Evolutionary conservation across 2,329 filamentous ascomycete species (phyloP), one percentile per base, ranked within the genome.

Genomic region (Xylariomycetidae sp.): DNA sequence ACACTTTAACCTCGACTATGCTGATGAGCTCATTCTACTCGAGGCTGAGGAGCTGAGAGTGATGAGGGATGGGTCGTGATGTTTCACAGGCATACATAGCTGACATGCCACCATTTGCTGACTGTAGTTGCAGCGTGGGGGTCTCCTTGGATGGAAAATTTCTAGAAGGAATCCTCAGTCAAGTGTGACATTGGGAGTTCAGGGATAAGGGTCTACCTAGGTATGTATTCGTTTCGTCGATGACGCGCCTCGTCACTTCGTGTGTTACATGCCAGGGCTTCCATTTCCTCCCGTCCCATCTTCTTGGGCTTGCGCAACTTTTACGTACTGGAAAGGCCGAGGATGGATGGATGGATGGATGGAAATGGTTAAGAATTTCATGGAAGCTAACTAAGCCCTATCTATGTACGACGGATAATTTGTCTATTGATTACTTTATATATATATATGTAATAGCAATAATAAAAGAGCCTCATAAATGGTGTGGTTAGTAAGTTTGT

Each of bases 141-240:
- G n/a, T n/a, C n/a, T 15, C 5, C 7, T n/a, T 15, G 8, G 7
- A 6, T 15, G 25, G 10, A 16, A 14, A 6, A 26, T 19, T 30
- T 30, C 27, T 30, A 30, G 27, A 30, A 30, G 16, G 11, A 12
- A 15, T 30, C n/a, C n/a, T n/a, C n/a, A n/a, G n/a, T n/a, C n/a
- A n/a, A n/a, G n/a, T n/a, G n/a, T n/a, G n/a, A n/a, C n/a, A n/a
- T n/a, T n/a, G n/a, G n/a, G n/a, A n/a, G n/a, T n/a, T n/a, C n/a
- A n/a, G n/a, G n/a, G n/a, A n/a, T n/a, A n/a, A n/a, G n/a, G n/a
- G n/a, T n/a, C n/a, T n/a, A n/a, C n/a, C n/a, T n/a, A n/a, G n/a
- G n/a, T n/a, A n/a, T n/a, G n/a, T n/a, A n/a, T n/a, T n/a, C n/a
- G n/a, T n/a, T n/a, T n/a, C n/a, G n/a, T n/a, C n/a, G n/a, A n/a